Conservation (phyloP, 202 grass and related monocot genomes). For the Carex arenaria region DNA sequence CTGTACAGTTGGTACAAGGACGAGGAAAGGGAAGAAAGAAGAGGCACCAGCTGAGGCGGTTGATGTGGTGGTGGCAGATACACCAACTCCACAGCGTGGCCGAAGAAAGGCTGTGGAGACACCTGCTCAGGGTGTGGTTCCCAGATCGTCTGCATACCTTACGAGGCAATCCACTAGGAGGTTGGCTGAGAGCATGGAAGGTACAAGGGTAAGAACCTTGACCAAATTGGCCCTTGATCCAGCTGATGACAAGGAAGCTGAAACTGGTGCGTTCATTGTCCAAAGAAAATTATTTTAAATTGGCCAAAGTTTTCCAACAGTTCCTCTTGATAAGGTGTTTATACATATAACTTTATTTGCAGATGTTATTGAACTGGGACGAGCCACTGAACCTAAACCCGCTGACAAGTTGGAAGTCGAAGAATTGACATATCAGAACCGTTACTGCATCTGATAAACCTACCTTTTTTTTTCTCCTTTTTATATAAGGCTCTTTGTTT, state of each 20-base stretch:
- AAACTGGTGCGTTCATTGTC: neutral
- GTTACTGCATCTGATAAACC: neutral
- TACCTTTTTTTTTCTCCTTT: neutral
- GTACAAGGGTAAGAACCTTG: slow-evolving; percentile 24
- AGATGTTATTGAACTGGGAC: neutral
- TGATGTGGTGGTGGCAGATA: neutral
- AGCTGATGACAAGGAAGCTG: slow-evolving; percentile 25
- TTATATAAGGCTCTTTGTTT: too few species aligned
- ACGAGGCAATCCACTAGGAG: slow-evolving; percentile 27
- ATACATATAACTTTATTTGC: neutral
- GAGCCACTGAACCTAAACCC: neutral
- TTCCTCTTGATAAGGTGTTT: neutral
- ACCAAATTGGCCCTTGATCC: slow-evolving; percentile 26
- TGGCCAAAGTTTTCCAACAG: neutral
- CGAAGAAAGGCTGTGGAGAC: slow-evolving; percentile 16
- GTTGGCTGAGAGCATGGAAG: neutral
- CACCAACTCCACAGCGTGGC: neutral
- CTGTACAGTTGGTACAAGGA: slow-evolving; percentile 3
- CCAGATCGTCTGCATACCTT: slow-evolving; percentile 5
- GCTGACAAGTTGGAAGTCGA: neutral
- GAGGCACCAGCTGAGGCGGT: neutral
- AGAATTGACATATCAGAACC: neutral
- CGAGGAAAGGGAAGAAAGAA: neutral
- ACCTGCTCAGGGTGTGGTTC: slow-evolving; percentile 8
- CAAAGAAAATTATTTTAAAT: too few species aligned